Conservation (phyloP, 176 grass and related monocot genomes). For the Pharus latifolius region DNA sequence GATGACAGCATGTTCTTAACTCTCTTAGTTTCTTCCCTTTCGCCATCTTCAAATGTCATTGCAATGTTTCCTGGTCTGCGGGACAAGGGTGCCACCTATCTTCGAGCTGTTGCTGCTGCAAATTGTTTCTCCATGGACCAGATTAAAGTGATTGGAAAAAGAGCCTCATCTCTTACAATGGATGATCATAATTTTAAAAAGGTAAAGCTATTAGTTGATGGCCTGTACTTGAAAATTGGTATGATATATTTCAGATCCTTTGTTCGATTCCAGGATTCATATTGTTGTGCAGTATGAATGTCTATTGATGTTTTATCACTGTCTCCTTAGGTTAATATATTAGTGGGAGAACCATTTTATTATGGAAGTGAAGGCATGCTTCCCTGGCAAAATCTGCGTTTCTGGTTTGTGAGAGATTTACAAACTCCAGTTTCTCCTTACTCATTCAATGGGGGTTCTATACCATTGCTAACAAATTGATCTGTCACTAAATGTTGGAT, state of each 20-base stretch:
- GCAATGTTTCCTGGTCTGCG: constrained; percentile 65
- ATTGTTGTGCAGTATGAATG: neutral
- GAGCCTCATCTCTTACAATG: constrained; percentile 30
- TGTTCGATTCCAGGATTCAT: constrained; percentile 1
- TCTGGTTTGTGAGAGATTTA: constrained; percentile 66
- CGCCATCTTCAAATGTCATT: constrained; percentile 58
- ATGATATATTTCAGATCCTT: neutral
- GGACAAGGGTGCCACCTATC: constrained; percentile 52
- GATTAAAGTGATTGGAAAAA: constrained; percentile 54
- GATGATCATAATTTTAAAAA: constrained; percentile 50
- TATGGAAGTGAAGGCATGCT: constrained; percentile 74
- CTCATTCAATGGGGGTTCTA: neutral
- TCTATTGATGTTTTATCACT: constrained; percentile 4
- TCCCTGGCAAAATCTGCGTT: constrained; percentile 88
- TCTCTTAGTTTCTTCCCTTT: constrained; percentile 48
- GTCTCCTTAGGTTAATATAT: constrained; percentile 50
- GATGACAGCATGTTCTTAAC: constrained; percentile 88
- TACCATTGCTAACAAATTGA: neutral
- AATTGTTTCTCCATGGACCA: constrained; percentile 62
- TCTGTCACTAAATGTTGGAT: neutral
- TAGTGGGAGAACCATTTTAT: constrained; percentile 83
- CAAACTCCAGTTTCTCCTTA: neutral
- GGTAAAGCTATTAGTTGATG: constrained; percentile 30
- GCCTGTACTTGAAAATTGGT: neutral
- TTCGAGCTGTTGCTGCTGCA: constrained; percentile 53